Evolutionary conservation across 495 filamentous ascomycete species (phyloP).

Genomic region (Cercophora newfieldiana): DNA sequence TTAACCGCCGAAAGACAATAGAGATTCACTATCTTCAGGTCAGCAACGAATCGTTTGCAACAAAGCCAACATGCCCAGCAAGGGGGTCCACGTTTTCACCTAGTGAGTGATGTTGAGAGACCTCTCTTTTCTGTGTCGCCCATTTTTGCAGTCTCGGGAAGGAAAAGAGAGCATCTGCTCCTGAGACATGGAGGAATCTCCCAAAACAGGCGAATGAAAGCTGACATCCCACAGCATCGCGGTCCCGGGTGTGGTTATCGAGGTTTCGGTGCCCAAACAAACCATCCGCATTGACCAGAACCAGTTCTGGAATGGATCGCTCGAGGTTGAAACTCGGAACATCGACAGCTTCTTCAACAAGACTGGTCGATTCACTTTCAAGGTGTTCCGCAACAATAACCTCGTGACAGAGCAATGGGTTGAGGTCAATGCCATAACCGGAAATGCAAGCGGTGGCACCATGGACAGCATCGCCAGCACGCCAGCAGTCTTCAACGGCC

Average conservation of each 20-base stretch:
- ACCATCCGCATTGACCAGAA: constrained; percentile 34
- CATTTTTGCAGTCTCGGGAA: too few relatives aligned
- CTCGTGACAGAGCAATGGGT: constrained; percentile 41
- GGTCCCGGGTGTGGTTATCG: constrained; percentile 43
- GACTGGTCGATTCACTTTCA: constrained; percentile 49
- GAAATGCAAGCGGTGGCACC: constrained; percentile 46
- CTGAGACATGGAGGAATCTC: too few relatives aligned
- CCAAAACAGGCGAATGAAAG: too few relatives aligned
- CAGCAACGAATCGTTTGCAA: background rate
- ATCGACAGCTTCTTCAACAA: constrained; percentile 47
- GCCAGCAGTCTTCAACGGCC: constrained; percentile 39
- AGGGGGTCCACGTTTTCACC: constrained; percentile 49
- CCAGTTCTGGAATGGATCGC: constrained; percentile 39
- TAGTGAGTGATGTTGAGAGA: too few relatives aligned
- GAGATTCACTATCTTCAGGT: background rate
- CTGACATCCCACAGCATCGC: too few relatives aligned
- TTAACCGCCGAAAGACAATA: background rate
- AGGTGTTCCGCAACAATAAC: constrained; percentile 41
- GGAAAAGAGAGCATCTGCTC: too few relatives aligned
- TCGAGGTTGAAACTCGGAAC: constrained; percentile 50
- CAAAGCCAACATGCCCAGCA: constrained; percentile 48
- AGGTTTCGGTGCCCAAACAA: constrained; percentile 47
- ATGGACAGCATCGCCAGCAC: constrained; percentile 49
- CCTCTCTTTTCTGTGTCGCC: too few relatives aligned
- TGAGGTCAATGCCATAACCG: constrained; percentile 51